Evolutionary conservation across 169 alveolate species (phyloP), one percentile per base, ranked within the genome.

Genomic region (Cryptosporidium viatorum): DNA sequence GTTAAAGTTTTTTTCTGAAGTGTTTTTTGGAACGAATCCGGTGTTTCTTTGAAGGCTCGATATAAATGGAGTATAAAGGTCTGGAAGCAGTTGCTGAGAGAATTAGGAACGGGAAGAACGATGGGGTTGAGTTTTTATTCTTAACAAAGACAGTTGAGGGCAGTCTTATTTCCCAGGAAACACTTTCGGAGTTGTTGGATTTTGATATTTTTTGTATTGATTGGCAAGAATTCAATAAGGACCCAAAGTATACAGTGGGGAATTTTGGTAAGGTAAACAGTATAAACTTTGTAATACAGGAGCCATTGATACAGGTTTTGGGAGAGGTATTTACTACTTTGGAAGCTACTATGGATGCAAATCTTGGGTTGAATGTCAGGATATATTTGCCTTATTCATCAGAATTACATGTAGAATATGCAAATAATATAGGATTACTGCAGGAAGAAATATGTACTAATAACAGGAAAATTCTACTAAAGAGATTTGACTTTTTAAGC

Each of bases 311-410:
- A 55, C 55, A 55, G 41, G 35, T 73, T n/a, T 59, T 73, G 29
- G 23, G 43, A 10, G 55, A 73, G 29, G 31, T 52, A 55, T 33
- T 73, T 4, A 10, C 6, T 26, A 41, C 71, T 16, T n/a, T 73
- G 45, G 70, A 33, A 33, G 18, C 39, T 16, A 31, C 43, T 9
- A 2, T 31, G 51, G 35, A 37, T 33, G 43, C 26, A 12, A 45
- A 69, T 31, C 10, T 55, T 33, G 26, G 3, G 12, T 7, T 73
- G 18, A 58, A 58, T 5, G 33, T 18, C 21, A 73, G 65, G 8
- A 73, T 73, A 55, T 55, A 52, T 37, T 18, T 73, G 51, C 86
- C 86, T 8, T 73, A 73, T 31, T 33, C n/a, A 39, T 73, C 86
- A 6, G 71, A 73, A 29, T n/a, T 58, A 37, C 71, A 55, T 31